These are phyloP conservation scores for Xylaria curta DNA, from an alignment of 495 filamentous ascomycete genomes.

Conservation along the genomic window DNA sequence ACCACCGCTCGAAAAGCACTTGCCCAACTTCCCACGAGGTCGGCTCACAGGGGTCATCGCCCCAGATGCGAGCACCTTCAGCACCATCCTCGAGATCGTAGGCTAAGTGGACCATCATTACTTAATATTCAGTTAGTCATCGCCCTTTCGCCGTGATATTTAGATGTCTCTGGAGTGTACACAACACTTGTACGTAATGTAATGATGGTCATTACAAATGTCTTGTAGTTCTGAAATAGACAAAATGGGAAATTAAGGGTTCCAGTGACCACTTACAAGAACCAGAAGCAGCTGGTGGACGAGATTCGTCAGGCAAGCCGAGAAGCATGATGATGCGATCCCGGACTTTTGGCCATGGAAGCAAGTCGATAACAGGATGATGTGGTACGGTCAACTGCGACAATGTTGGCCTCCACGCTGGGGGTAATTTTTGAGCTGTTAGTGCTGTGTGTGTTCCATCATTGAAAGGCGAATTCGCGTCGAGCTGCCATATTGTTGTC, in stretches of 20 bases:
- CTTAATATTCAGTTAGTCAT: constrained; percentile 11
- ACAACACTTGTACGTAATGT: background rate
- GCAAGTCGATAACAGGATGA: constrained; percentile 56
- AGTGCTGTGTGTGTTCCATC: constrained; percentile 28
- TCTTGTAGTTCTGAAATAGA: background rate
- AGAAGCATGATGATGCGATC: constrained; percentile 52
- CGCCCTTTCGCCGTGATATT: background rate
- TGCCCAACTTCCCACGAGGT: constrained; percentile 56
- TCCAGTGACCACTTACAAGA: constrained; percentile 27
- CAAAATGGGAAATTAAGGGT: background rate
- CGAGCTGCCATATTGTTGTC: constrained; percentile 30
- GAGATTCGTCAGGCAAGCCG: constrained; percentile 44
- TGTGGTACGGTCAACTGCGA: constrained; percentile 46
- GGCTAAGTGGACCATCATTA: constrained; percentile 13
- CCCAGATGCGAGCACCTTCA: constrained; percentile 51
- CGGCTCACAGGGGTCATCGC: constrained; percentile 45
- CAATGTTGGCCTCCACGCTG: constrained; percentile 37
- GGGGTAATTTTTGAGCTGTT: constrained; percentile 29
- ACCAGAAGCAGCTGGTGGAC: constrained; percentile 45
- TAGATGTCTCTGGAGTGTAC: background rate
- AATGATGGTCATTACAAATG: background rate
- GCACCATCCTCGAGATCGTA: constrained; percentile 57
- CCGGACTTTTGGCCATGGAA: constrained; percentile 57
- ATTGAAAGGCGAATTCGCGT: constrained; percentile 29
- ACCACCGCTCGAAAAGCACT: constrained; percentile 56